These are phyloP conservation scores for Hirsutella rhossiliensis DNA, from an alignment of 2,329 filamentous ascomycete species.

Conservation along the genomic window DNA sequence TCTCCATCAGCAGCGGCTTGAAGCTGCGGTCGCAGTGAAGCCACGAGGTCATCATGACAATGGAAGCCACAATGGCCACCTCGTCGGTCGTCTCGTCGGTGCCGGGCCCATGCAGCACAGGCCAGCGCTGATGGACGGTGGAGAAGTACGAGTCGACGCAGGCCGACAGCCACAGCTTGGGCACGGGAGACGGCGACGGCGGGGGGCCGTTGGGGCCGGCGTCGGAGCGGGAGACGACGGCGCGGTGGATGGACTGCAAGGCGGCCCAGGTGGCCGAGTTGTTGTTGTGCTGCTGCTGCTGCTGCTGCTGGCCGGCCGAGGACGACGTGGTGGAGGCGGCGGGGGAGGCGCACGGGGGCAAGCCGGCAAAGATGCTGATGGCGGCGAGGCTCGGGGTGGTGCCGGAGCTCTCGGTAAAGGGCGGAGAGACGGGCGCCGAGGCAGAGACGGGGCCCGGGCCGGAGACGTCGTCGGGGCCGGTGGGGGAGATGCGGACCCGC, in stretches of 20 bases:
- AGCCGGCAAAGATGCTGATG: background rate
- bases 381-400: background rate
- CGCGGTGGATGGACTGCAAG: constrained; percentile 4
- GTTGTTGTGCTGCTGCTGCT: background rate
- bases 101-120: constrained; percentile 25
- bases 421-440: background rate
- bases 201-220: background rate
- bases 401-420: background rate
- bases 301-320: background rate
- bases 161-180: constrained; percentile 9
- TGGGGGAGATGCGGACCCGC: background rate
- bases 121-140: constrained; percentile 27
- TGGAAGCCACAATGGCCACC: constrained; percentile 13
- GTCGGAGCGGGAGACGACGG: background rate
- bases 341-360: background rate
- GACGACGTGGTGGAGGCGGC: background rate
- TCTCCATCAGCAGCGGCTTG: constrained; percentile 13
- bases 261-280: constrained; percentile 1
- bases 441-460: background rate
- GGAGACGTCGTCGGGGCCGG: background rate
- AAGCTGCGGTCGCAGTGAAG: constrained; percentile 15
- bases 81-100: constrained; percentile 18
- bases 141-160: constrained; percentile 22
- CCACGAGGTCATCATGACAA: constrained; percentile 28
- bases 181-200: constrained; percentile 2